phyloP scores from a whole-genome alignment of 305 asterid genomes.

The Solanum hybrid region DNA sequence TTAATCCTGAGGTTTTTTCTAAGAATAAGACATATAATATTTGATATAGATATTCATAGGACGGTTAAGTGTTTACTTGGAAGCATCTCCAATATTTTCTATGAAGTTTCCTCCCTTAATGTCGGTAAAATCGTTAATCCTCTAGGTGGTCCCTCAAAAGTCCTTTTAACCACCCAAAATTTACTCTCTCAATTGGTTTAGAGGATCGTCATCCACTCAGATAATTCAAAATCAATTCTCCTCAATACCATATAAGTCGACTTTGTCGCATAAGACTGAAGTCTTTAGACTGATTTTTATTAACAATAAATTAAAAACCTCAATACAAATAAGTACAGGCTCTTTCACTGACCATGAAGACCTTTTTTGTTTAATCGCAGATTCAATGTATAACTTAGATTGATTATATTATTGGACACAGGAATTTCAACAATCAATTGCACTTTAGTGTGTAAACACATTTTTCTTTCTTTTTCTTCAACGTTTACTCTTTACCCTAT shows the following conservation, averaged over 20 bases:
- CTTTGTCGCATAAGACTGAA: neutral
- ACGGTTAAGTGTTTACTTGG: neutral
- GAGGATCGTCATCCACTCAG: no score
- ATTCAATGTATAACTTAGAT: neutral
- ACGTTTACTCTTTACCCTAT: neutral
- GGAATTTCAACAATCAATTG: neutral
- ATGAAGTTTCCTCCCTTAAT: neutral
- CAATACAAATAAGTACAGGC: neutral
- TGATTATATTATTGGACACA: neutral
- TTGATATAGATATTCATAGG: neutral
- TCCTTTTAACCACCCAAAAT: neutral
- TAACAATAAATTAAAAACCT: no score
- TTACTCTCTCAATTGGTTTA: no score
- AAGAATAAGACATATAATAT: neutral
- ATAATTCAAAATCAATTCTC: neutral
- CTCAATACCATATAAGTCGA: no score
- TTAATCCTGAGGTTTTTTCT: neutral
- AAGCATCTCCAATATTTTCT: neutral
- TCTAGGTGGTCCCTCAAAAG: neutral
- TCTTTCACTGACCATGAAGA: neutral
- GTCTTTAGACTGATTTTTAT: neutral
- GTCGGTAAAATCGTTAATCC: neutral
- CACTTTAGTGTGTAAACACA: neutral
- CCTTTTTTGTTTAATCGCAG: neutral
- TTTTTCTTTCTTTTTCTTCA: neutral